Evolutionary conservation across 768 basidiomycete genomes (phyloP).

Genomic region (Cyathus striatus): DNA sequence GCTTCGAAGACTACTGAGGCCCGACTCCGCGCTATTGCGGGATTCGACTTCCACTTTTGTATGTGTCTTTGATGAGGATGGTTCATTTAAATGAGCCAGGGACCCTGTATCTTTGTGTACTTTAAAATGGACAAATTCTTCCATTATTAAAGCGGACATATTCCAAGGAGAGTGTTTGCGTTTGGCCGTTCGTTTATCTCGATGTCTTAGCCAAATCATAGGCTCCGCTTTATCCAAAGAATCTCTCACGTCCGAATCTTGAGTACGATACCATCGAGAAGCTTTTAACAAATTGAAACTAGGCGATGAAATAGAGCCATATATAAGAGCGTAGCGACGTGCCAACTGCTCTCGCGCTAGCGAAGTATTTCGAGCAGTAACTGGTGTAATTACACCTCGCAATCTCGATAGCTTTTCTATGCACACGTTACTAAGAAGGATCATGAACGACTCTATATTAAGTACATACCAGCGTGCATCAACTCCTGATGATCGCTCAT

Average conservation of each 20-base stretch:
- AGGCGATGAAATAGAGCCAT: slow-evolving; percentile 24
- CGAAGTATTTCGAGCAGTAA: slow-evolving; percentile 57
- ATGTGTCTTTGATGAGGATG: slow-evolving; percentile 22
- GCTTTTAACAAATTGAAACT: slow-evolving; percentile 42
- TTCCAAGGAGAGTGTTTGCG: slow-evolving; percentile 47
- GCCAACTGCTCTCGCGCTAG: slow-evolving; percentile 62
- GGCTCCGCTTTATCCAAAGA: slow-evolving; percentile 64
- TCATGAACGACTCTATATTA: background rate
- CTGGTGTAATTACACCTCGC: slow-evolving; percentile 39
- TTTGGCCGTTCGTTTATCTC: slow-evolving; percentile 37
- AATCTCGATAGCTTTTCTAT: slow-evolving; percentile 57
- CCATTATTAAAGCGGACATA: slow-evolving; percentile 63
- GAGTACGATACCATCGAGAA: slow-evolving; percentile 56
- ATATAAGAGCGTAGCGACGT: slow-evolving; percentile 59
- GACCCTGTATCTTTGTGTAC: too few species aligned
- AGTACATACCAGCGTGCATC: slow-evolving; percentile 46
- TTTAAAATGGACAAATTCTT: slow-evolving; percentile 56
- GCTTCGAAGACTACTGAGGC: slow-evolving; percentile 1
- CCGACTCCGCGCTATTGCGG: slow-evolving; percentile 5
- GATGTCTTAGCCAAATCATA: slow-evolving; percentile 69
- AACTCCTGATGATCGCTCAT: slow-evolving; percentile 57
- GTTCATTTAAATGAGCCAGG: too few species aligned
- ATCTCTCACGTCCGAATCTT: slow-evolving; percentile 39
- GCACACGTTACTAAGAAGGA: slow-evolving; percentile 3
- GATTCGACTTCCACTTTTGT: slow-evolving; percentile 20